Base-by-base conservation (phyloP, 2,329 filamentous ascomycete species). In the Fusarium domesticum region DNA sequence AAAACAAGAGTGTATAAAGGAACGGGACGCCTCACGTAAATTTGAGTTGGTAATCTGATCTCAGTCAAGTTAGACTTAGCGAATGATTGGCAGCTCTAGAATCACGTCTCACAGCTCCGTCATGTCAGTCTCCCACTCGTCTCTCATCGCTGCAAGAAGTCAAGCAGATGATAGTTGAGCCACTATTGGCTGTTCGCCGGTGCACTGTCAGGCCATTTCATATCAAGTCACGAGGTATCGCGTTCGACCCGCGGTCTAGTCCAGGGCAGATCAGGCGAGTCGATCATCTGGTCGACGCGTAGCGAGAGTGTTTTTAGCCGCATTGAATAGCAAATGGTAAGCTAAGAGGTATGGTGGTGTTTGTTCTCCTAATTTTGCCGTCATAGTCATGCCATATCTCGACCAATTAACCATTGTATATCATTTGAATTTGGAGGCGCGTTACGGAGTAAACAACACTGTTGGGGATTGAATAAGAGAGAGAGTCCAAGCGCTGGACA, bases 191-290 rank as follows among this genome's bases (percentile, higher is more conserved):
- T 39, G 37, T 35, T 33, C 25, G 25, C 30, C 31, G 20, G 40
- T 40, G 33, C 36, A 19, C 6, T 8, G 18, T 58, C 48, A 18
- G 23, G 35, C 48, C 55, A 58, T 54, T 35, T 15, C 5, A 18
- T 7, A 3, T 18, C 38, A 18, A 51, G 51, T 58, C 56, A 58
- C 53, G 51, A 58, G 55, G 36, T 47, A 25, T 35, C 53, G 53
- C 31, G 48, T 49, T n/a, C 46, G 35, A 42, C 20, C 48, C 48
- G 53, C 41, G 50, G 45, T 15, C 16, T 20, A 39, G 42, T 17
- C 51, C 31, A 35, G 30, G n/a, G 19, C 17, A 6, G 28, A 48
- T 47, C 40, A 38, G 37, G 2, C 37, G 40, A 53, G 39, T 6
- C 1, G 6, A 10, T 12, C 18, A 35, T 15, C 18, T 12, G 6